phyloP scores from a whole-genome alignment of 495 filamentous ascomycete genomes.

The Choiromyces venosus region DNA sequence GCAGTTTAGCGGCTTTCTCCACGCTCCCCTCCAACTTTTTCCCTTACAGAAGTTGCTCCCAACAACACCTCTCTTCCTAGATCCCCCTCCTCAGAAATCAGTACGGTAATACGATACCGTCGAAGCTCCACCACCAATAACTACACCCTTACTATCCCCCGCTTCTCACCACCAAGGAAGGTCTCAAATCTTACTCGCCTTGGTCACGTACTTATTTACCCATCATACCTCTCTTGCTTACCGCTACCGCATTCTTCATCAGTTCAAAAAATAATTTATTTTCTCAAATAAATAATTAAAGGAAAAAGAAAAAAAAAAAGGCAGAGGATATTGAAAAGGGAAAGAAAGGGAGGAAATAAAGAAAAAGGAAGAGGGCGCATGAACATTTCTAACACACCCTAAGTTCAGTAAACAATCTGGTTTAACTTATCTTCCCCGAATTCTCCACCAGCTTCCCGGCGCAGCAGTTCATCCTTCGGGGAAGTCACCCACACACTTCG shows the following conservation, averaged over 20 bases:
- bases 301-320: background rate
- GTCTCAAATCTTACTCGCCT: background rate
- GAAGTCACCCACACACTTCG: constrained; percentile 19
- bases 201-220: background rate
- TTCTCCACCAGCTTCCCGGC: constrained; percentile 23
- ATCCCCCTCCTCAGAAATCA: constrained; percentile 16
- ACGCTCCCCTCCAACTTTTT: constrained; percentile 20
- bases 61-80: constrained; percentile 22
- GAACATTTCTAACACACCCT: constrained; percentile 11
- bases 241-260: background rate
- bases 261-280: background rate
- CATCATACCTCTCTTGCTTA: background rate
- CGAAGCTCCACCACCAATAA: background rate
- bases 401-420: constrained; percentile 25
- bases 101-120: background rate
- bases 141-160: background rate
- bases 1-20: constrained; percentile 20
- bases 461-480: constrained; percentile 17
- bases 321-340: constrained; percentile 4
- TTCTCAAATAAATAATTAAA: background rate
- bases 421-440: constrained; percentile 12
- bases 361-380: constrained; percentile 10
- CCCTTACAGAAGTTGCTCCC: constrained; percentile 16
- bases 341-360: background rate
- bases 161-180: background rate